Conservation (phyloP, 2,329 filamentous ascomycete species). For the Fusarium floridanum region DNA sequence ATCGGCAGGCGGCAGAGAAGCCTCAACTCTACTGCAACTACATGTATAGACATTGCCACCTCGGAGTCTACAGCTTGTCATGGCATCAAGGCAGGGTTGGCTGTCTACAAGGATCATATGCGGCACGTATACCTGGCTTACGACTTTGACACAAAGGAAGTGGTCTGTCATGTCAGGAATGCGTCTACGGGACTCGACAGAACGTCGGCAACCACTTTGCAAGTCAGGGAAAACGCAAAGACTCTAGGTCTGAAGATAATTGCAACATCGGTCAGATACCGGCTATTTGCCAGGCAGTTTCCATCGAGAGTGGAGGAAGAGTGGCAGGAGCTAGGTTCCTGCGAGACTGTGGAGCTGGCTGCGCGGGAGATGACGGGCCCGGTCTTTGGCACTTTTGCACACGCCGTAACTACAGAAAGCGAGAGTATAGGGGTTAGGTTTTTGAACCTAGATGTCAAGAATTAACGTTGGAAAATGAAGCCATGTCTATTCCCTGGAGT, state of each 20-base stretch:
- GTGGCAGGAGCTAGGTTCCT: slow-evolving; percentile 20
- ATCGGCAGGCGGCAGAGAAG: slow-evolving; percentile 15
- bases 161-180: neutral
- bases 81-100: slow-evolving; percentile 7
- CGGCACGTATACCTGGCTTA: slow-evolving; percentile 14
- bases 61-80: neutral
- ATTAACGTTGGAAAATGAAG: neutral
- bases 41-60: neutral
- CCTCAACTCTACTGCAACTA: slow-evolving; percentile 12
- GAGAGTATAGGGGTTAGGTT: neutral
- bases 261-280: slow-evolving; percentile 2
- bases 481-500: too few species aligned
- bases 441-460: neutral
- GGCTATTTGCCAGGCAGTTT: neutral
- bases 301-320: neutral
- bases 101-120: slow-evolving; percentile 26
- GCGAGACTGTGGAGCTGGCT: slow-evolving; percentile 1
- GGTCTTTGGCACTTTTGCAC: slow-evolving; percentile 19
- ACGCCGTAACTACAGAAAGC: neutral
- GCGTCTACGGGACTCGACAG: neutral
- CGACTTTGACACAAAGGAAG: neutral
- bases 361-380: slow-evolving; percentile 21
- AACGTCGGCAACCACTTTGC: neutral
- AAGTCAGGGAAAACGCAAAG: neutral
- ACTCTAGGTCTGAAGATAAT: slow-evolving; percentile 5